Evolutionary conservation across 1,139 yeast species (phyloP).

Genomic region (Kurtzmaniella quercitrusa): DNA sequence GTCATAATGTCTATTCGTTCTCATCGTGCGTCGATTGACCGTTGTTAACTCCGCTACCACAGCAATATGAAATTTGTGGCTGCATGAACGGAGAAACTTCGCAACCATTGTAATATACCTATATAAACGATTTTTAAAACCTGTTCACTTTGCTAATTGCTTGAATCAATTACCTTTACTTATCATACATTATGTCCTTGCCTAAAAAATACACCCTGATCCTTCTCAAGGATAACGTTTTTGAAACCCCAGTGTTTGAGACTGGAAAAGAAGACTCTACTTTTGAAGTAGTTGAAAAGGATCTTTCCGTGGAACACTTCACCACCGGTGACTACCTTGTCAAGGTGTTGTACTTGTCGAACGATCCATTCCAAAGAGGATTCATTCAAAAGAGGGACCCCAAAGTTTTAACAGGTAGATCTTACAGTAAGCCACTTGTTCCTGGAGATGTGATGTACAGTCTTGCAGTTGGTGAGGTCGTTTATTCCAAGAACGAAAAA

Average conservation of each 20-base stretch:
- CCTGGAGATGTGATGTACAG: conserved; percentile 18
- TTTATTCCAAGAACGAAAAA: conserved; percentile 19
- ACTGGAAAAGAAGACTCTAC: neutral
- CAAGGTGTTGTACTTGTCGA: conserved; percentile 20
- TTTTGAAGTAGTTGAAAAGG: neutral
- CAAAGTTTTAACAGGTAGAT: conserved; percentile 14
- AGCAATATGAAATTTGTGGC: no score
- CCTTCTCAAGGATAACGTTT: neutral
- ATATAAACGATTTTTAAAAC: no score
- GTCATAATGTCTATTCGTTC: no score
- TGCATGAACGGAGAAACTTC: no score
- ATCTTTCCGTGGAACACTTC: conserved; percentile 5
- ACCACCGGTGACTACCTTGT: conserved; percentile 17
- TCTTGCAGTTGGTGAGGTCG: conserved; percentile 19
- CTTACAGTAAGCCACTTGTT: conserved; percentile 18
- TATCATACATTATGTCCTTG: neutral
- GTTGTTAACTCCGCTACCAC: no score
- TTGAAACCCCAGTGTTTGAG: neutral
- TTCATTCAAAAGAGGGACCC: conserved; percentile 18
- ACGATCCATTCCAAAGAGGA: conserved; percentile 27
- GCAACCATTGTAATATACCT: no score
- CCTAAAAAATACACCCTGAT: neutral
- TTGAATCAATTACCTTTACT: neutral
- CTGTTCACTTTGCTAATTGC: neutral
- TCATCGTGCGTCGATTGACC: no score